Evolutionary conservation across 495 filamentous ascomycete genomes (phyloP).

Genomic region (Penicillium riverlandense): DNA sequence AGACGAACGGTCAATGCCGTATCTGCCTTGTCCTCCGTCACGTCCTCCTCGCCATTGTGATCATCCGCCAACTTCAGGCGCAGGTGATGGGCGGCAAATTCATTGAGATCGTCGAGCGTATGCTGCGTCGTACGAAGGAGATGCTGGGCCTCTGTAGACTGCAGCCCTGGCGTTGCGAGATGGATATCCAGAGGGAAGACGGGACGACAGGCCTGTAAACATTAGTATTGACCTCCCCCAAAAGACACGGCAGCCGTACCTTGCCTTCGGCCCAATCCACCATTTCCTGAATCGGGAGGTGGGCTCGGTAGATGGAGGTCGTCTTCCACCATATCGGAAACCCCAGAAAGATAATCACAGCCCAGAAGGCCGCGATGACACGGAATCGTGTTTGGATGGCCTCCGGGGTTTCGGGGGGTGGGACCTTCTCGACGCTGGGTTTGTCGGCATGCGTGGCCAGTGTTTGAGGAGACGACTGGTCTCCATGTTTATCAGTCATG

Average conservation of each 20-base stretch:
- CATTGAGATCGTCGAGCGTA: constrained; percentile 81
- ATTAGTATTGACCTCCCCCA: constrained; percentile 7
- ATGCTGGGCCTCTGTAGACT: constrained; percentile 62
- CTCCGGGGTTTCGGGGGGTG: constrained; percentile 69
- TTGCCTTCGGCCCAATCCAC: constrained; percentile 88
- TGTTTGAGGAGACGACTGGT: constrained; percentile 26
- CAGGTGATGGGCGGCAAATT: constrained; percentile 86
- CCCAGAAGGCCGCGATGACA: constrained; percentile 88
- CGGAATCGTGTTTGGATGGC: constrained; percentile 58
- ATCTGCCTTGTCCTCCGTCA: constrained; percentile 28
- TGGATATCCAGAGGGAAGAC: constrained; percentile 82
- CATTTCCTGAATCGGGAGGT: constrained; percentile 81
- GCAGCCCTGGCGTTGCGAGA: constrained; percentile 63
- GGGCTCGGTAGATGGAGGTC: constrained; percentile 87
- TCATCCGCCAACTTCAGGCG: constrained; percentile 58
- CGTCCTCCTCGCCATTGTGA: neutral
- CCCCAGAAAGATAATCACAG: constrained; percentile 74
- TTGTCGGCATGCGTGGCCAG: constrained; percentile 7
- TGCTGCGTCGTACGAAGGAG: constrained; percentile 81
- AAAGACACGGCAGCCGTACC: constrained; percentile 38
- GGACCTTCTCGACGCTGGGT: constrained; percentile 31
- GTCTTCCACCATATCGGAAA: constrained; percentile 96
- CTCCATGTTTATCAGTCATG: constrained; percentile 35
- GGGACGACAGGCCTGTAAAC: constrained; percentile 67
- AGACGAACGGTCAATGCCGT: constrained; percentile 65